Evolutionary conservation across 768 basidiomycete genomes (phyloP).

Genomic region (Naganishia kalamii): DNA sequence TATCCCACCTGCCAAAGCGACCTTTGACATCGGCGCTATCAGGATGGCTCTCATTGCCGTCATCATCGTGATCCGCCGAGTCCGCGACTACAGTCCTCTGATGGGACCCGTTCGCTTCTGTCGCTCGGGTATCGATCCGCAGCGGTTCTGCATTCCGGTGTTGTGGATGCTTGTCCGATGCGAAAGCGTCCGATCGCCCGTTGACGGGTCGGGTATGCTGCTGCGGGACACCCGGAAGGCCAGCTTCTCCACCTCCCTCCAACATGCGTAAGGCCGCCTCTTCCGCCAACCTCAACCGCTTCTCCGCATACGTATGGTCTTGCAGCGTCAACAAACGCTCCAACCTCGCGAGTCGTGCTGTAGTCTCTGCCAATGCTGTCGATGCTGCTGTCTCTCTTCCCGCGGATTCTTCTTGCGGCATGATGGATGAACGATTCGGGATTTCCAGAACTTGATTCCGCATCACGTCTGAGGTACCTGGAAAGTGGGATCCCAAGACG

Average conservation of each 20-base stretch:
- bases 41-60: background rate
- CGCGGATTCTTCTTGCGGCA: background rate
- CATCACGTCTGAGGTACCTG: background rate
- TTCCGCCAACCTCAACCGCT: slow-evolving; percentile 14
- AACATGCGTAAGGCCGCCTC: slow-evolving; percentile 16
- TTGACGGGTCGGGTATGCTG: background rate
- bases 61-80: background rate
- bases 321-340: slow-evolving; percentile 16
- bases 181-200: background rate
- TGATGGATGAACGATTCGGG: background rate
- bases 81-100: background rate
- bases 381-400: background rate
- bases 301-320: slow-evolving; percentile 20
- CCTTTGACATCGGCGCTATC: slow-evolving; percentile 7
- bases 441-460: background rate
- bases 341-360: slow-evolving; percentile 14
- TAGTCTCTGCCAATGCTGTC: slow-evolving; percentile 15
- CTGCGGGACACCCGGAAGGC: background rate
- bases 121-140: background rate
- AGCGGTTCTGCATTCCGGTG: background rate
- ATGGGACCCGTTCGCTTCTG: background rate
- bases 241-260: background rate
- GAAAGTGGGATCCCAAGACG: background rate
- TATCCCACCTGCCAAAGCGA: background rate
- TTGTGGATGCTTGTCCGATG: background rate